These are phyloP conservation scores for Sporothrix phasma DNA, from an alignment of 2,329 filamentous ascomycete genomes.

Conservation along the genomic window DNA sequence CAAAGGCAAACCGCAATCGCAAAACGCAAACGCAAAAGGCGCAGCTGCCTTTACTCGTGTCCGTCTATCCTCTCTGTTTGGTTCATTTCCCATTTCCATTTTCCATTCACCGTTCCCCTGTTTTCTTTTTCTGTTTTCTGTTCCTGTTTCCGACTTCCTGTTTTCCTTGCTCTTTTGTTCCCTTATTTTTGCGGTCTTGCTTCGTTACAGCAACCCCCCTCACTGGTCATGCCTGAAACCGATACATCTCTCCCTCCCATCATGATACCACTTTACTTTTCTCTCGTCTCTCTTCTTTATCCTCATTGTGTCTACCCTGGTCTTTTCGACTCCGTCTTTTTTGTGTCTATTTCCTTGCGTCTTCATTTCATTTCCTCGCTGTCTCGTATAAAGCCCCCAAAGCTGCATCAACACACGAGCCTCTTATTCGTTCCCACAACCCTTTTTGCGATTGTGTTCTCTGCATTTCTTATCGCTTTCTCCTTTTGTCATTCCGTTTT, in stretches of 20 bases:
- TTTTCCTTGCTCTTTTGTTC: constrained; percentile 17
- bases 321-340: background rate
- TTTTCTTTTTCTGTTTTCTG: background rate
- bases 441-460: background rate
- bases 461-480: constrained; percentile 8
- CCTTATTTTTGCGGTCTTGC: constrained; percentile 11
- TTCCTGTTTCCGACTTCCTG: background rate
- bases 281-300: background rate
- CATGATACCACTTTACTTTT: constrained; percentile 22
- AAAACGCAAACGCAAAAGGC: too few relatives aligned
- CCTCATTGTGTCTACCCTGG: background rate
- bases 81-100: background rate
- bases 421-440: background rate
- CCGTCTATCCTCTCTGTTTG: background rate
- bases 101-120: too few relatives aligned
- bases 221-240: constrained; percentile 17
- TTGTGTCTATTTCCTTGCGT: background rate
- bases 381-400: background rate
- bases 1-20: too few relatives aligned
- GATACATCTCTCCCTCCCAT: constrained; percentile 9
- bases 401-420: constrained; percentile 1
- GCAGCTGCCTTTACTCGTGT: background rate
- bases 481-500: background rate
- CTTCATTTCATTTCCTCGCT: background rate
- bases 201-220: background rate